Percentiles rank a stretch among this genome's conserved stretches.
phyloP scores from a whole-genome alignment of 2,329 filamentous ascomycete genomes.

The Monosporascus ibericus region DNA sequence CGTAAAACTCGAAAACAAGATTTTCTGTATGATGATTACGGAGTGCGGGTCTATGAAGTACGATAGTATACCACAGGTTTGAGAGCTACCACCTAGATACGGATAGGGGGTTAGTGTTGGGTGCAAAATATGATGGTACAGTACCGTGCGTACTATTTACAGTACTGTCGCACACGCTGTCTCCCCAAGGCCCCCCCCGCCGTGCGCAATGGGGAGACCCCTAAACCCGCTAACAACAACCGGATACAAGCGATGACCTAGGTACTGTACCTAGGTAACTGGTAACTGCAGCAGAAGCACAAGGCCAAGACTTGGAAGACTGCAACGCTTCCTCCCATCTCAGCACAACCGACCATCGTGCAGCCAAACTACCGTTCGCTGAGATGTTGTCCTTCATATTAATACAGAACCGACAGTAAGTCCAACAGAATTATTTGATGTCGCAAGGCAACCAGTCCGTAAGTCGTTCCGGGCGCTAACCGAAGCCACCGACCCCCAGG shows the following conservation, averaged over 20 bases:
- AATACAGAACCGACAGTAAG: conserved; percentile 37
- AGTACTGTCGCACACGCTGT: background rate
- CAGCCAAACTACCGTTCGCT: background rate
- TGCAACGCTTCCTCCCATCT: background rate
- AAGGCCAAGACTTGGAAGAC: background rate
- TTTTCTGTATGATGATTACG: too few species aligned
- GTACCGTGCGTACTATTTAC: too few species aligned
- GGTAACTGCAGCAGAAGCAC: too few species aligned
- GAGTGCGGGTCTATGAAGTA: too few species aligned
- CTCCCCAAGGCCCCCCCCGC: background rate
- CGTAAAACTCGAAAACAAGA: too few species aligned
- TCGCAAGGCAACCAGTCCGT: too few species aligned
- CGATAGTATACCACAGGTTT: too few species aligned
- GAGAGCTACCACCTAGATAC: too few species aligned
- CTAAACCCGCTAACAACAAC: background rate
- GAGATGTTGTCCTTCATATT: conserved; percentile 37
- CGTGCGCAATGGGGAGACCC: background rate
- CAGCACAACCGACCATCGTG: conserved; percentile 1
- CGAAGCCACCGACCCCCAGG: conserved; percentile 39
- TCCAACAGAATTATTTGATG: background rate
- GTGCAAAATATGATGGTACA: too few species aligned
- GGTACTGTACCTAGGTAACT: too few species aligned
- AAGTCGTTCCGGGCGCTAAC: background rate
- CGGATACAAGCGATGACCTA: background rate
- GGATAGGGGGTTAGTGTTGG: too few species aligned